phyloP scores from a whole-genome alignment of 768 basidiomycete species.

The Dioszegia hungarica region DNA sequence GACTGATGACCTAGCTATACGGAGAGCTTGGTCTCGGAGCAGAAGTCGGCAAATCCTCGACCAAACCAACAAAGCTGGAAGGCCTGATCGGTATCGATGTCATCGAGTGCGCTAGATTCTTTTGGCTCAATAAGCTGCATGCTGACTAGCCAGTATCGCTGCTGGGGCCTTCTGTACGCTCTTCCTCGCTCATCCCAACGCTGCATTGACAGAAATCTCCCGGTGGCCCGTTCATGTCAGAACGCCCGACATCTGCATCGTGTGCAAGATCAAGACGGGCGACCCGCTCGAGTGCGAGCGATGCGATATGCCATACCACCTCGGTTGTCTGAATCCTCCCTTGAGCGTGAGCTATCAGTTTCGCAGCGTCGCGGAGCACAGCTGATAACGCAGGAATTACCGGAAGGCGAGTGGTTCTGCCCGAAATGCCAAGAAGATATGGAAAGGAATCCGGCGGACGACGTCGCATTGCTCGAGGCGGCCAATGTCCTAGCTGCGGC shows the following conservation, averaged over 20 bases:
- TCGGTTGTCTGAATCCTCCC: conserved; percentile 73
- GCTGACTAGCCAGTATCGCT: conserved; percentile 58
- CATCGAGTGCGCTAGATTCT: conserved; percentile 56
- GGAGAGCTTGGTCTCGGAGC: conserved; percentile 40
- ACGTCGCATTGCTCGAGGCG: neutral
- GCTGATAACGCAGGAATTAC: conserved; percentile 53
- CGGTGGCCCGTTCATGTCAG: conserved; percentile 72
- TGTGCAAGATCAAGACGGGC: conserved; percentile 60
- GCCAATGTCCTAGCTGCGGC: too few relatives aligned
- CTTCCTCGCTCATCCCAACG: conserved; percentile 71
- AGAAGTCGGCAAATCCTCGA: conserved; percentile 60
- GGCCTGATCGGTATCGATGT: conserved; percentile 75
- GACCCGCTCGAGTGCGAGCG: conserved; percentile 85
- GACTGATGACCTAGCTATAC: conserved; percentile 37
- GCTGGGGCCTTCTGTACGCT: conserved; percentile 81
- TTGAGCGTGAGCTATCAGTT: conserved; percentile 48
- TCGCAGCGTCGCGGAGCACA: neutral
- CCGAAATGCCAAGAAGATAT: conserved; percentile 56
- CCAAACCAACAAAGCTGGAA: conserved; percentile 53
- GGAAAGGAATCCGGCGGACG: conserved; percentile 1
- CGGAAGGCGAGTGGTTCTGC: conserved; percentile 85
- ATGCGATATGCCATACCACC: conserved; percentile 88
- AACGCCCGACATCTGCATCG: conserved; percentile 64
- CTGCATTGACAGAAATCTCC: conserved; percentile 58
- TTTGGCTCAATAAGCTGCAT: neutral